phyloP scores from a whole-genome alignment of 305 asterid species.

The Caryopteris hybrid region DNA sequence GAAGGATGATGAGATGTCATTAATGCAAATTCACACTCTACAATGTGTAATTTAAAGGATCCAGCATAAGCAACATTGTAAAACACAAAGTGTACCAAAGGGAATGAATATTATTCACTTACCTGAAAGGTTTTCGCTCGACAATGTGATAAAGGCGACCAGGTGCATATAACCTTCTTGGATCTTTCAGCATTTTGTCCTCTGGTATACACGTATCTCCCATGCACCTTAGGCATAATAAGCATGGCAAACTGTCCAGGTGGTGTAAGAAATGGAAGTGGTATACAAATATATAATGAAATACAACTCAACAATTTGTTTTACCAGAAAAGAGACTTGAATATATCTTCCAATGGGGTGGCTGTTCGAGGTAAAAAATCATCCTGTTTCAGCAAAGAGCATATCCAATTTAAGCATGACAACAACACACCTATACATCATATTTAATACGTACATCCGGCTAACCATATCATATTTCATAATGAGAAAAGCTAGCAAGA shows the following conservation, averaged over 20 bases:
- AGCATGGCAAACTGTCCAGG: conserved; percentile 74
- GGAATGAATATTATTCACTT: conserved; percentile 1
- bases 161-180: too few relatives aligned
- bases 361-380: conserved; percentile 95
- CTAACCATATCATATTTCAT: neutral
- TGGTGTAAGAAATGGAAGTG: neutral
- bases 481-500: neutral
- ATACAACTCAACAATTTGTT: neutral
- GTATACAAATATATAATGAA: conserved; percentile 11
- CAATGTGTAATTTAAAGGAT: neutral
- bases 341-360: conserved; percentile 83
- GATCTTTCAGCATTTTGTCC: conserved; percentile 75
- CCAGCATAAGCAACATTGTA: neutral
- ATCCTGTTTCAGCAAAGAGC: conserved; percentile 51
- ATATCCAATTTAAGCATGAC: neutral
- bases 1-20: too few relatives aligned
- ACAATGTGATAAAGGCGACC: conserved; percentile 95
- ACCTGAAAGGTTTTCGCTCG: conserved; percentile 86
- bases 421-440: neutral
- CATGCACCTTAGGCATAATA: conserved; percentile 78
- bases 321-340: conserved; percentile 92
- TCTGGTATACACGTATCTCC: conserved; percentile 80
- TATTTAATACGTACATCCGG: neutral
- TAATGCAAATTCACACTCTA: too few relatives aligned
- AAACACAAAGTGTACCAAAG: neutral